Percentiles rank a stretch among this genome's conserved stretches.
These are phyloP conservation scores for Boletus speciosus DNA, from an alignment of 768 basidiomycete genomes.

Conservation along the genomic window DNA sequence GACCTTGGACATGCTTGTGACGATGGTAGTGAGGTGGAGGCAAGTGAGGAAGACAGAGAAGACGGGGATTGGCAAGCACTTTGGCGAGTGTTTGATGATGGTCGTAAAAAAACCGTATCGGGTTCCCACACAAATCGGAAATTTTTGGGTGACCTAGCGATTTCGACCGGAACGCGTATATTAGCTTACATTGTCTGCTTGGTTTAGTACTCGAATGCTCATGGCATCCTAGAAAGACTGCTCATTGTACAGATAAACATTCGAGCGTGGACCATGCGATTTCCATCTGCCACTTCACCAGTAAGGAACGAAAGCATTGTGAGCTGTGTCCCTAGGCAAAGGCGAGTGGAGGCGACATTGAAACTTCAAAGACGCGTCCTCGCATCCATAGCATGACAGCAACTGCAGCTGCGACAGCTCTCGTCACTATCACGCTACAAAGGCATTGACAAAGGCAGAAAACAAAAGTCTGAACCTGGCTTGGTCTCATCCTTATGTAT, in stretches of 20 bases:
- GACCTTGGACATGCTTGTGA: conserved; percentile 44
- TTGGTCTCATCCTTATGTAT: not conserved
- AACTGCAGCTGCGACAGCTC: not conserved
- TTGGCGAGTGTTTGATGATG: not conserved
- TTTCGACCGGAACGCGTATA: too few relatives aligned
- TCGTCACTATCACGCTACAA: not conserved
- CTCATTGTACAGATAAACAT: conserved; percentile 43
- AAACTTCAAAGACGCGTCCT: not conserved
- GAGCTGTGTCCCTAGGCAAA: conserved; percentile 75
- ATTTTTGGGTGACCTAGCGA: not conserved
- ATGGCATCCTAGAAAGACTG: conserved; percentile 32
- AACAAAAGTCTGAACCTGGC: not conserved
- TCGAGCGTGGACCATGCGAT: conserved; percentile 74
- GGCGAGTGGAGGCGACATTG: conserved; percentile 49
- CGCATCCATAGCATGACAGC: not conserved
- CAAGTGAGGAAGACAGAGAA: conserved; percentile 10
- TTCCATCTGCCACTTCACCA: conserved; percentile 66
- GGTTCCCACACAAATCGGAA: conserved; percentile 26
- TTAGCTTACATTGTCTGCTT: conserved; percentile 39
- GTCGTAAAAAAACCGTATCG: conserved; percentile 19
- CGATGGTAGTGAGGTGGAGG: conserved; percentile 6
- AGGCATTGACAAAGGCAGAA: not conserved
- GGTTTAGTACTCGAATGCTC: conserved; percentile 81
- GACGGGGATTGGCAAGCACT: conserved; percentile 3
- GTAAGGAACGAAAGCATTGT: conserved; percentile 77